Base-by-base conservation (phyloP, 2,329 filamentous ascomycete species). In the Beauveria sp. region DNA sequence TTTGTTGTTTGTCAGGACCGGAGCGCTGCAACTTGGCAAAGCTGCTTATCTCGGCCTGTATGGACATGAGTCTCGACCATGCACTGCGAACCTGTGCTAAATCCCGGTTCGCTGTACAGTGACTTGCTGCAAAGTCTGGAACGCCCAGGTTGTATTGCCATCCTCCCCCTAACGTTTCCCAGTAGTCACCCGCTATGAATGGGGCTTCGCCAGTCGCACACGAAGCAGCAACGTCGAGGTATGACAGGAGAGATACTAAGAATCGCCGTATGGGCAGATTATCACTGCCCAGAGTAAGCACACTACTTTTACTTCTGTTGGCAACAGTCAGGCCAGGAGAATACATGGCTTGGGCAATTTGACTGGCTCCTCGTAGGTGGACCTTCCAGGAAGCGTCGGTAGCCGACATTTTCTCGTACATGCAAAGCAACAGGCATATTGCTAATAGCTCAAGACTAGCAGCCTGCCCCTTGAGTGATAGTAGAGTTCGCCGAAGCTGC, bases 201-300 rank as follows among this genome's bases (percentile, higher is more conserved):
- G 73, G 74, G 3, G 71, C 73, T 31, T 74, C 71, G 22, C 71
- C 70, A 6, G 72, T 73, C 5, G 72, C 72, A 61, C 73, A 74
- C 12, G 74, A 71, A 31, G 74, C 74, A 0, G 74, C 74, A 22
- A 75, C 73, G 53, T 76, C 73, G 20, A 76, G 72, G 60, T 74
- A 75, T 2, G 72, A 74, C 40, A 75, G 69, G 16, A 75, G 67
- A 2, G 73, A 75, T 18, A 76, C 70, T n/a, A 76, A 71, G 58
- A 75, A 75, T 67, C 61, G 61, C 1, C 64, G 64, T 1, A 65
- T 40, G 5, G 64, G 63, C 5, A 63, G 61, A 5, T 40, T 34
- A 8, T 53, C 24, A 3, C 5, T 28, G 10, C 28, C 22, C 3
- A 50, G 43, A 16, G 20, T 49, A 2, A 59, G 28, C 20, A 5